Evolutionary conservation across 768 basidiomycete species (phyloP), one percentile per base, ranked within the genome.

Genomic region (Pholiota microspora): DNA sequence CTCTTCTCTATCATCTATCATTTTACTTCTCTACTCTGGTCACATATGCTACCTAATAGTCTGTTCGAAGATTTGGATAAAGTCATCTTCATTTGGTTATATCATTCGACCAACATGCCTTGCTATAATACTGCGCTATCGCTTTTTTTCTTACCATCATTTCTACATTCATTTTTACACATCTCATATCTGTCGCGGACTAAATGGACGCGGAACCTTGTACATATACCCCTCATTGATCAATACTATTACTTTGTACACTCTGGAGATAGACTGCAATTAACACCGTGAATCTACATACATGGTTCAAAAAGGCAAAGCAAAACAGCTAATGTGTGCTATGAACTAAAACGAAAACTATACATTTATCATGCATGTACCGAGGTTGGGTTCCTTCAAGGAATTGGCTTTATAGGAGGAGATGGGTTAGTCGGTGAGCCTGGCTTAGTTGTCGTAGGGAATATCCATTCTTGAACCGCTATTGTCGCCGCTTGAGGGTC

Each of bases 401-500:
- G 55, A 45, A 25, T 48, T 34, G 54, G 45, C 47, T 58, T 42
- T 47, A 42, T 50, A 7, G 53, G 40, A 7, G 49, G 35, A 32
- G 55, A 38, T 21, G 45, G 40, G 36, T 21, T 50, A n/a, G 50
- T 57, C 27, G n/a, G 29, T 50, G 40, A 42, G 7, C 18, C 40
- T 35, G 49, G 16, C 15, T 40, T 56, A 29, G 56, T 45, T 34
- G 47, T 23, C 40, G 51, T 46, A 21, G 73, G 70, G 59, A 90
- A 96, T 71, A 97, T 90, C 89, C 91, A 96, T 51, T 85, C 73
- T 65, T 85, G 77, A 31, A 94, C 86, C 1, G 71, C 76, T n/a
- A 69, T 71, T 49, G 80, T 82, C 49, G 92, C 89, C 61, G 82
- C 79, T 48, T 79, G 70, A 12, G 88, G 81, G 59, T 92, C 81